Percentiles rank a stretch among this genome's conserved stretches.
Conservation (phyloP, 768 basidiomycete species). For the Termitomyces sp. region DNA sequence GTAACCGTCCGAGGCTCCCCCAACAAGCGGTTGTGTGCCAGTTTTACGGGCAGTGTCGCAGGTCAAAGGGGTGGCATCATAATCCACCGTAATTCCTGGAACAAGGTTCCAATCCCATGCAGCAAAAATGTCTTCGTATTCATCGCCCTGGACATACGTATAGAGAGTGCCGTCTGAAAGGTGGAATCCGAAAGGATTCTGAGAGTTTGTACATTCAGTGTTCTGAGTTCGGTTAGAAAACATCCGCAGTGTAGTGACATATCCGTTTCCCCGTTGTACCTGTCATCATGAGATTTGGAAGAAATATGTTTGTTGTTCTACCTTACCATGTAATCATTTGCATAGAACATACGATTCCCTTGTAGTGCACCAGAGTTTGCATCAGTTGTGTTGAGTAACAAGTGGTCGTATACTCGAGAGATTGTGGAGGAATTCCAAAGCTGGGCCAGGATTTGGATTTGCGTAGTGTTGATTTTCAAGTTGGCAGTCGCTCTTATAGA, state of each 20-base stretch:
- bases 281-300: not conserved
- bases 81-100: conserved; percentile 67
- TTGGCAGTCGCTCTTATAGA: conserved; percentile 30
- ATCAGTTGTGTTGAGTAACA: conserved; percentile 18
- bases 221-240: conserved; percentile 54
- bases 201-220: conserved; percentile 58
- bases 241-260: conserved; percentile 60
- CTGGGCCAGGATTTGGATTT: conserved; percentile 30
- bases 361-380: conserved; percentile 17
- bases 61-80: conserved; percentile 46
- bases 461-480: conserved; percentile 36
- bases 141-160: conserved; percentile 59
- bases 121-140: conserved; percentile 70
- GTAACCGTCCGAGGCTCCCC: conserved; percentile 54
- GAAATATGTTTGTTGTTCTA: not conserved
- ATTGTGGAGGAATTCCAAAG: conserved; percentile 28
- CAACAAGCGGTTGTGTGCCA: conserved; percentile 57
- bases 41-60: conserved; percentile 35
- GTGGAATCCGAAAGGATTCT: conserved; percentile 68
- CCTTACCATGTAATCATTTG: conserved; percentile 18
- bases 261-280: conserved; percentile 27
- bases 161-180: conserved; percentile 60
- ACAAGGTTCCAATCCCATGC: conserved; percentile 78
- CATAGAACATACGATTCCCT: conserved; percentile 21
- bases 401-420: conserved; percentile 15